Conservation (phyloP, 148 eudicot genomes). For the Amaranthus cruentus region DNA sequence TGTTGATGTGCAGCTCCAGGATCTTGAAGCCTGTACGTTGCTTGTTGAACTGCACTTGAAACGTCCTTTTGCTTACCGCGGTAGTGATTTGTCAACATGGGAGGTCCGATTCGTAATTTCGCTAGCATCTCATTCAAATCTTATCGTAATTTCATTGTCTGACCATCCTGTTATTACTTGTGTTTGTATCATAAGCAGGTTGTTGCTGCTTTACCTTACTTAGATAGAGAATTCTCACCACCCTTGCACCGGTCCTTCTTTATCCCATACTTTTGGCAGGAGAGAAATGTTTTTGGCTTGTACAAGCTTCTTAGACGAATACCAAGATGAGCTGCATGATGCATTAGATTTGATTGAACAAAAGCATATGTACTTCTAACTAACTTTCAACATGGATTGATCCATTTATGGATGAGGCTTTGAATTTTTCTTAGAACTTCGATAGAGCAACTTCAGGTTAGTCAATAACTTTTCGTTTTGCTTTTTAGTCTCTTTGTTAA, state of each 20-base stretch:
- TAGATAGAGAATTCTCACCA: slow-evolving; percentile 84
- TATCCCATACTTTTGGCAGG: slow-evolving; percentile 76
- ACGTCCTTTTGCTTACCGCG: slow-evolving; percentile 73
- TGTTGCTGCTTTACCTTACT: slow-evolving; percentile 77
- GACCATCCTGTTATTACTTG: neutral
- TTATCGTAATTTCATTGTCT: neutral
- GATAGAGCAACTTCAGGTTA: neutral
- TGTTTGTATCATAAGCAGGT: slow-evolving; percentile 30
- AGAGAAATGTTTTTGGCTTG: slow-evolving; percentile 73
- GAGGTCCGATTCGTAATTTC: slow-evolving; percentile 48
- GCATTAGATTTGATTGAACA: slow-evolving; percentile 13
- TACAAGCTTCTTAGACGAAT: slow-evolving; percentile 76
- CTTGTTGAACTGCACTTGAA: slow-evolving; percentile 86
- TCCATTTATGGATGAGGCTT: neutral
- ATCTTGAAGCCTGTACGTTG: slow-evolving; percentile 76
- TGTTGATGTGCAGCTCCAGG: slow-evolving; percentile 53
- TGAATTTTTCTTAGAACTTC: neutral
- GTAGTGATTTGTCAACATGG: slow-evolving; percentile 89
- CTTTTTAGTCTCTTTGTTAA: neutral
- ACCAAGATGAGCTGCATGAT: slow-evolving; percentile 27
- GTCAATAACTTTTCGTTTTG: neutral
- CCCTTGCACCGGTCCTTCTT: slow-evolving; percentile 77
- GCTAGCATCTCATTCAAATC: neutral
- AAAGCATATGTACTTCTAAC: slow-evolving; percentile 17
- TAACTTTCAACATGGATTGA: slow-evolving; percentile 17